These are phyloP conservation scores for Zychaea mexicana DNA, from an alignment of 371 early-diverging fungal genomes.

Conservation along the genomic window DNA sequence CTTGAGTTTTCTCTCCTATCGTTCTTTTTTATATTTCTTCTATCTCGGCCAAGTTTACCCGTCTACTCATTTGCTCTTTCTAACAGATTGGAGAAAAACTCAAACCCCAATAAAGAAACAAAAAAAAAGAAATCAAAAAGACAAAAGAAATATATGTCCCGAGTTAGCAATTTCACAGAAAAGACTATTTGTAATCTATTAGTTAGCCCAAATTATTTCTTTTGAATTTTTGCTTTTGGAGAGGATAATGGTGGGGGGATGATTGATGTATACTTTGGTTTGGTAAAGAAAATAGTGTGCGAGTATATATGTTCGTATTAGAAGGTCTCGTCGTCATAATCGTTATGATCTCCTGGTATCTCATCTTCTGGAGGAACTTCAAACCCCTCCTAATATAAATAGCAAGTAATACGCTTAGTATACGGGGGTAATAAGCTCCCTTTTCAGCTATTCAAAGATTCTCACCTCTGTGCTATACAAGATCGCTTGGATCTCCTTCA, in stretches of 20 bases:
- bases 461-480: constrained; percentile 83
- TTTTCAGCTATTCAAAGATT: too few relatives aligned
- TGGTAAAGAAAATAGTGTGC: not conserved
- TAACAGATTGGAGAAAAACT: too few relatives aligned
- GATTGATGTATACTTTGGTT: not conserved
- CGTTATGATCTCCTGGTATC: constrained; percentile 20
- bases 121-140: too few relatives aligned
- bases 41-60: too few relatives aligned
- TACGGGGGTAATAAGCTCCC: too few relatives aligned
- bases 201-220: not conserved
- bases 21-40: too few relatives aligned
- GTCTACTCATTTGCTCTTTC: too few relatives aligned
- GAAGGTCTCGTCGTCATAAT: constrained; percentile 58
- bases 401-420: too few relatives aligned
- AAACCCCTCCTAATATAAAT: constrained; percentile 47
- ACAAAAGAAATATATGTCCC: too few relatives aligned
- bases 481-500: constrained; percentile 79
- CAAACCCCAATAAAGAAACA: too few relatives aligned
- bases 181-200: too few relatives aligned
- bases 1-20: not conserved
- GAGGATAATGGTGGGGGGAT: not conserved
- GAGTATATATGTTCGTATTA: constrained; percentile 22
- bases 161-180: too few relatives aligned
- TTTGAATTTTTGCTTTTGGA: not conserved
- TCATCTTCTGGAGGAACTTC: constrained; percentile 48